phyloP scores from a whole-genome alignment of 768 basidiomycete genomes.

The Boletus vinaceobasis region DNA sequence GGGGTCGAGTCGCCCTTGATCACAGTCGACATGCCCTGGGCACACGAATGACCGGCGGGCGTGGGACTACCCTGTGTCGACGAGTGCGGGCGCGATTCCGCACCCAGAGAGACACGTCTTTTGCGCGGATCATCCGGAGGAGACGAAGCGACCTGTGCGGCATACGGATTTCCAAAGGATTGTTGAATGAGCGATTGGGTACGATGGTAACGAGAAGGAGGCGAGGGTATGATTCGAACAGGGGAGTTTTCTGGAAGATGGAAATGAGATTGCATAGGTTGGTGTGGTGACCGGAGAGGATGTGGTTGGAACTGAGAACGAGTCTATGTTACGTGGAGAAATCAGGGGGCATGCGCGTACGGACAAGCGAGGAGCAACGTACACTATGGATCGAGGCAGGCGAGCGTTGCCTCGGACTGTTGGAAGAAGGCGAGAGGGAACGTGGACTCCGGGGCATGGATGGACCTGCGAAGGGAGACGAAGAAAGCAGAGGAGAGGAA shows the following conservation, averaged over 20 bases:
- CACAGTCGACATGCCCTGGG: not conserved
- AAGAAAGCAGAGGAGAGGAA: conserved; percentile 8
- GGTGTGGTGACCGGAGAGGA: conserved; percentile 1
- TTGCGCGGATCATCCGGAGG: not conserved
- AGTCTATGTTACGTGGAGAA: not conserved
- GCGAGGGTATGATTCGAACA: not conserved
- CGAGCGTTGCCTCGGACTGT: conserved; percentile 5
- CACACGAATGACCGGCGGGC: not conserved
- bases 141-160: not conserved
- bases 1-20: conserved; percentile 10
- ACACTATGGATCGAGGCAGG: conserved; percentile 12
- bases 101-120: conserved; percentile 9
- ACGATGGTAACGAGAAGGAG: conserved; percentile 8
- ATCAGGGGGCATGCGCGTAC: not conserved
- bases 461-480: conserved; percentile 8
- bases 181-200: conserved; percentile 19
- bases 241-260: conserved; percentile 1
- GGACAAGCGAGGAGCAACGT: not conserved
- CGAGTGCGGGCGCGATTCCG: not conserved
- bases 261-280: conserved; percentile 5
- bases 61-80: not conserved
- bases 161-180: conserved; percentile 3
- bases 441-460: not conserved
- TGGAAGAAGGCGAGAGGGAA: conserved; percentile 6
- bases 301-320: conserved; percentile 6